Conservation (phyloP, 2,329 filamentous ascomycete genomes). For the Phaeosphaeria sp. region DNA sequence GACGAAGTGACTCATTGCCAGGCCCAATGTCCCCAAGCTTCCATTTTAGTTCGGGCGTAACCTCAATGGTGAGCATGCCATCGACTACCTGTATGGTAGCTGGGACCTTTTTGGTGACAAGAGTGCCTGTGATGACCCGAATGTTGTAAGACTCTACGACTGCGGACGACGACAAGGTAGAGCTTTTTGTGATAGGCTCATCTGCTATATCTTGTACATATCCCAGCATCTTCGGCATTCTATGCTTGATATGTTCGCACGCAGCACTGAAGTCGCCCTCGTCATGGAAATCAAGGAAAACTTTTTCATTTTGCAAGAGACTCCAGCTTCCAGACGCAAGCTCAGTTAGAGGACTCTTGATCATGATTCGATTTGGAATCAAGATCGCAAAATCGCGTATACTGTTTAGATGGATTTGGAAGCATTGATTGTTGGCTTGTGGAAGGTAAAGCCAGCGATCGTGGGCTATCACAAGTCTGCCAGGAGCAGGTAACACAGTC, state of each 20-base stretch:
- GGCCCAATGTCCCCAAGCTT: not conserved
- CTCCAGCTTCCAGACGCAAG: not conserved
- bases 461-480: not conserved
- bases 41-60: not conserved
- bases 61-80: not conserved
- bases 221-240: not conserved
- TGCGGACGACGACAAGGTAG: not conserved
- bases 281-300: not conserved
- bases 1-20: not conserved
- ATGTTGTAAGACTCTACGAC: not conserved
- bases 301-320: not conserved
- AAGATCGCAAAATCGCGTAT: not conserved
- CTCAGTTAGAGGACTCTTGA: not conserved
- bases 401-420: not conserved
- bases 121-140: not conserved
- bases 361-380: not conserved
- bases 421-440: not conserved
- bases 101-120: not conserved
- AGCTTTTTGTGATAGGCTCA: not conserved
- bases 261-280: not conserved
- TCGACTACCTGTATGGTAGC: not conserved
- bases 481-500: not conserved
- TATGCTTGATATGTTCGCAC: not conserved
- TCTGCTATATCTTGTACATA: not conserved
- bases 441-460: not conserved